Evolutionary conservation across 768 basidiomycete species (phyloP), one percentile per base, ranked within the genome.

Genomic region (Nidularia pulvinata): DNA sequence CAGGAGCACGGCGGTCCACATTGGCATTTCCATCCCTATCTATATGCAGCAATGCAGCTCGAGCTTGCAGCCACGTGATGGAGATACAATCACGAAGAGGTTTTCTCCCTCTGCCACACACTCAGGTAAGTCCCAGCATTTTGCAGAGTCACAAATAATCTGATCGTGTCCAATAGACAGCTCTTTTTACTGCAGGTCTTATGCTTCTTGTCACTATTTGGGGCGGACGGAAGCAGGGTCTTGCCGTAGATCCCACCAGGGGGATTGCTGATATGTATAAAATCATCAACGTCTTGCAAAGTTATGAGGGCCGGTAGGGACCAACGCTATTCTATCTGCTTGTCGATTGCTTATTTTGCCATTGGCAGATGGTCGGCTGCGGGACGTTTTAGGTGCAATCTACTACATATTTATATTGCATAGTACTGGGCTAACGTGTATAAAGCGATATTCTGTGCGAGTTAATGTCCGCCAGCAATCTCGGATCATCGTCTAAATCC

Each of bases 11-110:
- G 13, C 56, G 11, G 16, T 42, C 65, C 3, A 55, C 50, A 5
- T 42, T 69, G 49, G 55, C 55, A 6, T 69, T 82, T 33, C 80
- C 83, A 77, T 46, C 87, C 0, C 75, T 90, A 6, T 85, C 88
- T 0, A 90, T 91, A 46, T 89, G 88, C 64, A 82, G 83, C 33
- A 89, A 87, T 48, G 80, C 89, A 1, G 85, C 89, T 1, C 74
- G 89, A 7, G 83, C 84, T 0, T 82, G 78, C 48, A 75, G 75
- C 22, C 84, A 85, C 46, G 75, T 91, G 33, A 63, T 86, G 44
- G 84, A 88, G 53, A 69, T 73, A 9, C 65, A 61, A 48, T 55
- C 60, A 54, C 44, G 14, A n/a, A 35, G 54, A 44, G 39, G 14
- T 14, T 50, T 14, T 46, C 11, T 35, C 22, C 42, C 51, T 43